Evolutionary conservation across 805 yeast genomes (phyloP).

Genomic region (Cyberlindnera misumaiensis): DNA sequence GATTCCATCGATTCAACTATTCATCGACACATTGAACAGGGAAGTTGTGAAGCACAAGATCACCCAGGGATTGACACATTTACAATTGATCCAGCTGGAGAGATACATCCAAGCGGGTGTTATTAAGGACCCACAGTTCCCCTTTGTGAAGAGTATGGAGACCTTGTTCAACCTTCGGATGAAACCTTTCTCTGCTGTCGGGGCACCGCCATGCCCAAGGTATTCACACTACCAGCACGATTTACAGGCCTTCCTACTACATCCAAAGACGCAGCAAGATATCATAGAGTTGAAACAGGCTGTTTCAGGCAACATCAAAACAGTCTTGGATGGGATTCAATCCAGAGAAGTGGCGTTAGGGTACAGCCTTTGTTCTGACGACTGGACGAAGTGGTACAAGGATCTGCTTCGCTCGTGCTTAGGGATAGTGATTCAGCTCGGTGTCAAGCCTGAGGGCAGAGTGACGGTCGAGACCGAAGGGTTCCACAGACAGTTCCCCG

Average conservation of each 20-base stretch:
- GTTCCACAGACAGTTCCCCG: conserved; percentile 44
- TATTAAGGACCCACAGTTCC: conserved; percentile 22
- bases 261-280: conserved; percentile 4
- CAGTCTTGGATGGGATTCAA: conserved; percentile 13
- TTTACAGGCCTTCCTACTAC: conserved; percentile 10
- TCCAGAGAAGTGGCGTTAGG: conserved; percentile 16
- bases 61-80: conserved; percentile 24
- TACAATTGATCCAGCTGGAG: conserved; percentile 29
- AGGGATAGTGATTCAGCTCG: conserved; percentile 17
- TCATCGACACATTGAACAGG: conserved; percentile 1
- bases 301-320: conserved; percentile 7
- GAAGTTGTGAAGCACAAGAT: conserved; percentile 14
- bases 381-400: conserved; percentile 26
- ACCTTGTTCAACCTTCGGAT: conserved; percentile 50
- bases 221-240: conserved; percentile 19
- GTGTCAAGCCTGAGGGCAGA: conserved; percentile 9
- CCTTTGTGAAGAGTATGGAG: conserved; percentile 23
- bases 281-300: conserved; percentile 4
- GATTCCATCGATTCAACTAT: conserved; percentile 29
- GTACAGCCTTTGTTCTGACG: conserved; percentile 22
- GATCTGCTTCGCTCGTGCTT: conserved; percentile 25
- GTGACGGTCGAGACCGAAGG: conserved; percentile 26
- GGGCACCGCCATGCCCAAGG: conserved; percentile 60
- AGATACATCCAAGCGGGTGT: conserved; percentile 20
- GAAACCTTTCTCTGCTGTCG: conserved; percentile 76